Evolutionary conservation across 371 early-diverging fungal species (phyloP).

Genomic region (Haplosporangium sp.): DNA sequence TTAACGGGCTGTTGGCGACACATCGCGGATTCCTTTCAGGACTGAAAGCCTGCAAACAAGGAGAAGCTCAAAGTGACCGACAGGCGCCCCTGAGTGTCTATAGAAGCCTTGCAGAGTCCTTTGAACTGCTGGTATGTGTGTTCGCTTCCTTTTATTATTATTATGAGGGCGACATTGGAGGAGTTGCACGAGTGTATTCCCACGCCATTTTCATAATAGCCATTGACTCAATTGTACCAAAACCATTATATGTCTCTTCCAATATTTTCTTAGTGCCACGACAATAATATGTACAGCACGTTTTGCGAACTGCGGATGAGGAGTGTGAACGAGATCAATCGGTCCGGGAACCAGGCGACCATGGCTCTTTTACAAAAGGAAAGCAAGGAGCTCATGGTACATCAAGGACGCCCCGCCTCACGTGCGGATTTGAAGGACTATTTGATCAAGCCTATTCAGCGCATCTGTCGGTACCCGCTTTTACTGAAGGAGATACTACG

Average conservation of each 20-base stretch:
- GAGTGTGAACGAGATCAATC: slow-evolving; percentile 25
- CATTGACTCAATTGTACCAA: no score
- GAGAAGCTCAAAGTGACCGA: slow-evolving; percentile 7
- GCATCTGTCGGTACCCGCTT: slow-evolving; percentile 96
- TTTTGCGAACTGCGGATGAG: slow-evolving; percentile 46
- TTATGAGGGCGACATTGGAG: background rate
- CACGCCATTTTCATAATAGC: no score
- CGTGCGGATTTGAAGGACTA: slow-evolving; percentile 57
- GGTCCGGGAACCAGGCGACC: slow-evolving; percentile 8
- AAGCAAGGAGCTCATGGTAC: slow-evolving; percentile 34
- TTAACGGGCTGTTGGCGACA: slow-evolving; percentile 11
- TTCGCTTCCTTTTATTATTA: background rate
- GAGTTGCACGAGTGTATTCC: background rate
- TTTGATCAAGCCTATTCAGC: slow-evolving; percentile 96
- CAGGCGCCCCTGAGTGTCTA: slow-evolving; percentile 21
- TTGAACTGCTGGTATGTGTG: slow-evolving; percentile 24
- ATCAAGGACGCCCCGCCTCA: slow-evolving; percentile 29
- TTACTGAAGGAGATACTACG: slow-evolving; percentile 66
- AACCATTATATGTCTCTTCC: no score
- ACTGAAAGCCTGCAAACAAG: background rate
- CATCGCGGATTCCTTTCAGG: slow-evolving; percentile 25
- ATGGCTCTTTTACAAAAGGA: slow-evolving; percentile 27
- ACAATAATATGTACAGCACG: slow-evolving; percentile 16
- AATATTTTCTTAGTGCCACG: slow-evolving; percentile 18
- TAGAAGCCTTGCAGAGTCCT: slow-evolving; percentile 15